Evolutionary conservation across 805 yeast species (phyloP).

Genomic region (Candida tallmaniae): DNA sequence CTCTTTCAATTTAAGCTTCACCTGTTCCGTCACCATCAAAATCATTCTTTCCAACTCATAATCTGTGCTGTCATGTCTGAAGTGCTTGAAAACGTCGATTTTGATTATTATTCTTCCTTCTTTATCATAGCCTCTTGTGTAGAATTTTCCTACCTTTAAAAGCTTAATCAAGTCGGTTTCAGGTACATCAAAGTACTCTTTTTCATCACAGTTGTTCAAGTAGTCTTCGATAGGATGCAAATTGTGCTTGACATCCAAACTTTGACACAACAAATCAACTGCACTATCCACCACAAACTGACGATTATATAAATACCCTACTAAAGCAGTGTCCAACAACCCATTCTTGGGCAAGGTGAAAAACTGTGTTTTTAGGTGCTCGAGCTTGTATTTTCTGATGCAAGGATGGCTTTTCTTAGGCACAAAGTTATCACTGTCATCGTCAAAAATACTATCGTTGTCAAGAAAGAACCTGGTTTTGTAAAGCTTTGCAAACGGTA

Average conservation of each 20-base stretch:
- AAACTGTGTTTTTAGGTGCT: slow-evolving; percentile 4
- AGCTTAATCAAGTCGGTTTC: slow-evolving; percentile 45
- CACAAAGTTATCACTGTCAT: slow-evolving; percentile 5
- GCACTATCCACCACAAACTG: slow-evolving; percentile 73
- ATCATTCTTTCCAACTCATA: slow-evolving; percentile 71
- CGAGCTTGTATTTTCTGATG: slow-evolving; percentile 2
- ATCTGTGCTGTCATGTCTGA: slow-evolving; percentile 42
- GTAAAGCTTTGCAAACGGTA: slow-evolving; percentile 1
- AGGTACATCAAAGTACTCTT: slow-evolving; percentile 36
- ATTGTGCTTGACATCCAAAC: slow-evolving; percentile 68
- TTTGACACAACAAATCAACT: slow-evolving; percentile 59
- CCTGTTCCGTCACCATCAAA: slow-evolving; percentile 67
- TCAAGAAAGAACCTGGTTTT: background rate
- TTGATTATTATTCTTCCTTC: slow-evolving; percentile 71
- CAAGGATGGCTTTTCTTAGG: slow-evolving; percentile 4
- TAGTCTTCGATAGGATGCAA: slow-evolving; percentile 58
- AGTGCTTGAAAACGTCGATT: slow-evolving; percentile 72
- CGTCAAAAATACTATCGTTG: background rate
- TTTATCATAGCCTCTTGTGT: slow-evolving; percentile 66
- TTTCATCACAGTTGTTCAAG: slow-evolving; percentile 65
- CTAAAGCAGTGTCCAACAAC: slow-evolving; percentile 67
- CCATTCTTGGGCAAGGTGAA: slow-evolving; percentile 49
- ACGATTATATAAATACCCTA: slow-evolving; percentile 77
- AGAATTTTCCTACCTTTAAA: slow-evolving; percentile 61
- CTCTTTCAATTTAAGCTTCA: slow-evolving; percentile 54